These are phyloP conservation scores for Chloris gayana DNA, from an alignment of 176 grass and related monocot genomes.

Conservation along the genomic window DNA sequence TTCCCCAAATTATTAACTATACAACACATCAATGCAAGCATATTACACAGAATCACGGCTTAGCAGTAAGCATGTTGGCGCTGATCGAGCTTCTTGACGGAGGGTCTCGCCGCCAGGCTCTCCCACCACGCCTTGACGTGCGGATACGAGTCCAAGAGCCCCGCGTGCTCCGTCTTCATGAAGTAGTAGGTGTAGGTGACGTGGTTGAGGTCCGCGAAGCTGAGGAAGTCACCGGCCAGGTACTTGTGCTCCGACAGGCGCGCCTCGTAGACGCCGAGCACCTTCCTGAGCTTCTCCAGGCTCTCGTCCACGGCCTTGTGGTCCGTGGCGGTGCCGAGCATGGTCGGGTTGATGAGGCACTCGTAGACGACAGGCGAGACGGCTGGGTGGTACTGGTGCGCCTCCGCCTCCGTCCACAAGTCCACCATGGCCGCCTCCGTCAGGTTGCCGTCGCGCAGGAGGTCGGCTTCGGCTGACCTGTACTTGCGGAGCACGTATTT, in stretches of 20 bases:
- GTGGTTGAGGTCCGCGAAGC: slow-evolving; percentile 34
- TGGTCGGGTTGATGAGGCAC: neutral
- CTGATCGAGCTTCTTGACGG: neutral
- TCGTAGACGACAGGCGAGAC: slow-evolving; percentile 17
- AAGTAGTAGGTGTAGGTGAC: slow-evolving; percentile 12
- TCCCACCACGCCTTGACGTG: slow-evolving; percentile 11
- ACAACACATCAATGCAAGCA: too few species aligned
- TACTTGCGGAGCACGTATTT: slow-evolving; percentile 38
- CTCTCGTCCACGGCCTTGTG: neutral
- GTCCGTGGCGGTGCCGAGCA: neutral
- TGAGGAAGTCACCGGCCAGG: slow-evolving; percentile 36
- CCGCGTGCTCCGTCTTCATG: neutral
- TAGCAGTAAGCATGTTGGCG: neutral
- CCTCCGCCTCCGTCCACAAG: slow-evolving; percentile 34
- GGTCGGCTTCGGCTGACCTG: neutral
- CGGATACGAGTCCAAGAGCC: neutral
- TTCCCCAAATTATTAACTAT: too few species aligned
- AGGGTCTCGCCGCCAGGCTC: neutral
- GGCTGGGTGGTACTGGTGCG: slow-evolving; percentile 19
- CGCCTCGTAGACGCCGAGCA: slow-evolving; percentile 23
- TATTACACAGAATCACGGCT: too few species aligned
- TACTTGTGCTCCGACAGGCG: neutral
- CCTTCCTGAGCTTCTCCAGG: slow-evolving; percentile 16
- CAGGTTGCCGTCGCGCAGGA: neutral
- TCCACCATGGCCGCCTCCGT: slow-evolving; percentile 19